phyloP scores from a whole-genome alignment of 306 rosid species.

The Acacia melanoxylon region DNA sequence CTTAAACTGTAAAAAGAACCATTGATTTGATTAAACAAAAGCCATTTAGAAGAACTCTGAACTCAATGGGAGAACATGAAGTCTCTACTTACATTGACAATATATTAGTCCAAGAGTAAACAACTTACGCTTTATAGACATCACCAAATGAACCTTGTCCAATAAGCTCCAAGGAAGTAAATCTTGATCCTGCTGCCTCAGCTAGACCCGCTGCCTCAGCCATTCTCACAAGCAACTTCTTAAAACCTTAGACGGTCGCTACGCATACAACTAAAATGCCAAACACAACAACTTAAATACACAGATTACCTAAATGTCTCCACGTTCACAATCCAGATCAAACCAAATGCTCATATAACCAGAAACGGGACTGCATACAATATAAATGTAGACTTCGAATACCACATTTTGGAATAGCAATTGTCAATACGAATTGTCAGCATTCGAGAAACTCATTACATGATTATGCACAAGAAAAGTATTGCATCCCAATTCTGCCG shows the following conservation, averaged over 20 bases:
- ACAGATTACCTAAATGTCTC: constrained; percentile 32
- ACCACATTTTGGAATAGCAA: constrained; percentile 42
- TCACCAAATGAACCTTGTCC: constrained; percentile 98
- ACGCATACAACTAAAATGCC: constrained; percentile 34
- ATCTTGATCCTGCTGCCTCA: constrained; percentile 88
- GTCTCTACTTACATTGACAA: neutral
- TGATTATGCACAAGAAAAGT: constrained; percentile 5
- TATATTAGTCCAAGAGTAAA: constrained; percentile 22
- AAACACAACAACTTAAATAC: constrained; percentile 29
- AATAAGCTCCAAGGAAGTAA: constrained; percentile 80
- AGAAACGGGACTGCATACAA: constrained; percentile 8
- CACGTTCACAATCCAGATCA: constrained; percentile 33
- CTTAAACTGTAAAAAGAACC: neutral
- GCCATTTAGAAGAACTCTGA: constrained; percentile 18
- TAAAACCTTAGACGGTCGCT: constrained; percentile 31
- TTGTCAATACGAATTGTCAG: constrained; percentile 18
- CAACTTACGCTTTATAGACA: constrained; percentile 88
- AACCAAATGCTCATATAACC: constrained; percentile 33
- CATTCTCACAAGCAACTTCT: constrained; percentile 53
- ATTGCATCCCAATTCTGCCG: constrained; percentile 32
- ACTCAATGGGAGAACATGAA: constrained; percentile 14
- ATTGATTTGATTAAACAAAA: constrained; percentile 18
- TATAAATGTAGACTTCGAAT: constrained; percentile 23
- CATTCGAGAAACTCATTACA: constrained; percentile 24
- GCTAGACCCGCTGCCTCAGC: constrained; percentile 71